Evolutionary conservation across 805 yeast genomes (phyloP), one percentile per base, ranked within the genome.

Genomic region (Hanseniaspora hatyaiensis): DNA sequence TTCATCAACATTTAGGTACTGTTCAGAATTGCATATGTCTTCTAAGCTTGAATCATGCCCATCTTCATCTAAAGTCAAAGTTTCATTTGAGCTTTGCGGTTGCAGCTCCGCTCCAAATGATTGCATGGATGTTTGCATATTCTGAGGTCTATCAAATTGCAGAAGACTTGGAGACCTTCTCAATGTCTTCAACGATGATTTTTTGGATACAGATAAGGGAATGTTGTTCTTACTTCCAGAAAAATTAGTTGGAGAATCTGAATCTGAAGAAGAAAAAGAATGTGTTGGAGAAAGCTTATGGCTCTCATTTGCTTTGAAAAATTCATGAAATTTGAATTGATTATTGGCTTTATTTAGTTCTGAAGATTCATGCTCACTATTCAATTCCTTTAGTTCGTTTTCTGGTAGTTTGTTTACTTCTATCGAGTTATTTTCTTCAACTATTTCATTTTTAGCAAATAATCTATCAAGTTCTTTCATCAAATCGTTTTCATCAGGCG

Each of bases 1-100:
- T 49, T 63, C 67, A 48, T 63, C 67, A 1, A 63, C 66, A 51
- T 63, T 62, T 2, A 61, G 57, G 51, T 62, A 63, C 0, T 57
- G 60, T 22, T 61, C 57, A 34, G 34, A 51, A 47, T 32, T 50
- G 4, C 46, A 48, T n/a, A 37, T 51, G n/a, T 45, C 50, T 6
- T 54, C 54, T 13, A 52, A 49, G 9, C 41, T 50, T 24, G 52
- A 51, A 12, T 40, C 32, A 18, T 40, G 30, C 9, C 49, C 51
- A 31, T 52, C 55, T 16, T 49, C 51, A 23, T 47, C 53, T 23
- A 42, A 44, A 8, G 46, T 52, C 31, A 47, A 32, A n/a, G 48
- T 36, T 18, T 48, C 36, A 23, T 45, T 45, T 6, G 42, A 37
- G 6, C 18, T 30, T 8, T 11, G 2, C 24, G 49, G 42, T 4